phyloP scores from a whole-genome alignment of 495 filamentous ascomycete species.

The Penicillium malachiteum region DNA sequence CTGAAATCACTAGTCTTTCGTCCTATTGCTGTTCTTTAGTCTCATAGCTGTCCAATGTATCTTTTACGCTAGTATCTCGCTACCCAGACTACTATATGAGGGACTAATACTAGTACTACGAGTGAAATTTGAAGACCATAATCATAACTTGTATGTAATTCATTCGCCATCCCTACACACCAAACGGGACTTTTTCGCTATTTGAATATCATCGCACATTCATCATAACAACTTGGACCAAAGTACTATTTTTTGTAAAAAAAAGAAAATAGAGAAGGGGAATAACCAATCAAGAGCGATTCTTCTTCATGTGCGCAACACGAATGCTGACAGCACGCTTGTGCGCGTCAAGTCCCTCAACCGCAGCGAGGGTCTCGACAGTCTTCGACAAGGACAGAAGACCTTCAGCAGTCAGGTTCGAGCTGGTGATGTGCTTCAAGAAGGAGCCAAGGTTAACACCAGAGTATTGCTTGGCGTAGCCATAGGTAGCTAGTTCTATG shows the following conservation, averaged over 20 bases:
- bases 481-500: conserved; percentile 74
- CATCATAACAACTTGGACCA: conserved; percentile 14
- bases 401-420: conserved; percentile 82
- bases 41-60: not conserved
- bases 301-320: conserved; percentile 62
- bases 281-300: conserved; percentile 19
- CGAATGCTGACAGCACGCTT: conserved; percentile 87
- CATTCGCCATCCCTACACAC: not conserved
- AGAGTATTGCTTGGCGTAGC: conserved; percentile 96
- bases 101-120: too few species aligned
- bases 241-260: conserved; percentile 6
- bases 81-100: too few species aligned
- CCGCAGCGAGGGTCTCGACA: conserved; percentile 89
- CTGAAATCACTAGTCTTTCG: conserved; percentile 4
- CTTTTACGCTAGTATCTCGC: too few species aligned
- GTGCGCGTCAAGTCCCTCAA: conserved; percentile 95
- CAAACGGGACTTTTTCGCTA: conserved; percentile 6
- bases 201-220: conserved; percentile 24
- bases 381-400: conserved; percentile 78
- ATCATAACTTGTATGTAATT: not conserved
- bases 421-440: conserved; percentile 94
- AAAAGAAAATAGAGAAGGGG: not conserved
- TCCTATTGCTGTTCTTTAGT: conserved; percentile 2
- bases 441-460: conserved; percentile 95
- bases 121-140: too few species aligned